Evolutionary conservation across 2,329 filamentous ascomycete species (phyloP), one percentile per base, ranked within the genome.

Genomic region (Aureobasidium sp.): DNA sequence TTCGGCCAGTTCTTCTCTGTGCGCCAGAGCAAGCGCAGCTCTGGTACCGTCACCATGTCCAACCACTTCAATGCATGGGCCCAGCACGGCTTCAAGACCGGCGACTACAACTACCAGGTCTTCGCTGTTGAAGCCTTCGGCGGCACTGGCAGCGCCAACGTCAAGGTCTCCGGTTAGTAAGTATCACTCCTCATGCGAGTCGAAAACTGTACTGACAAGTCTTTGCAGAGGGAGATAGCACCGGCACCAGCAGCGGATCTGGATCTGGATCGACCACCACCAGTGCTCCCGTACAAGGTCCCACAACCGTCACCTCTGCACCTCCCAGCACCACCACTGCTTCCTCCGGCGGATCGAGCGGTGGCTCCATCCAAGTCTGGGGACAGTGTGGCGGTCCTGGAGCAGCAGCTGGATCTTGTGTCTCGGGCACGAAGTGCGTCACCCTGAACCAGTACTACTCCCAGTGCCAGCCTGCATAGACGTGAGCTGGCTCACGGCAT

Each of bases 1-100:
- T 84, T 83, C 69, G 73, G 77, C 69, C 80, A 82, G 73, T 84
- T 78, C 69, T 82, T 78, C 77, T 79, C 76, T 29, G 77, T 83
- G 24, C 76, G 81, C 63, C 71, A 74, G 64, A 72, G 65, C 60
- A 82, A 83, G 75, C 75, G 81, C 53, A 73, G 74, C 27, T 73
- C 75, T 60, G 82, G 81, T 4, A 79, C 77, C 8, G 77, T 85
- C 64, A 79, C 76, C 45, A 75, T 75, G 1, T 72, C 69, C 29
- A 78, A 76, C 65, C 81, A 83, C 69, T 83, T 84, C 66, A 74
- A 79, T 66, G 80, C 80, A 7, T 84, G 82, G 82, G 69, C 69
- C n/a, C 72, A 74, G 44, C 67, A 70, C 22, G 81, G 81, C 3
- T 70, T 82, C 69, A 74, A 71, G 33, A 67, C 83, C 15, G 82